Base-by-base conservation (phyloP, 805 yeast genomes). In the Wilhelminamyces savonicus region DNA sequence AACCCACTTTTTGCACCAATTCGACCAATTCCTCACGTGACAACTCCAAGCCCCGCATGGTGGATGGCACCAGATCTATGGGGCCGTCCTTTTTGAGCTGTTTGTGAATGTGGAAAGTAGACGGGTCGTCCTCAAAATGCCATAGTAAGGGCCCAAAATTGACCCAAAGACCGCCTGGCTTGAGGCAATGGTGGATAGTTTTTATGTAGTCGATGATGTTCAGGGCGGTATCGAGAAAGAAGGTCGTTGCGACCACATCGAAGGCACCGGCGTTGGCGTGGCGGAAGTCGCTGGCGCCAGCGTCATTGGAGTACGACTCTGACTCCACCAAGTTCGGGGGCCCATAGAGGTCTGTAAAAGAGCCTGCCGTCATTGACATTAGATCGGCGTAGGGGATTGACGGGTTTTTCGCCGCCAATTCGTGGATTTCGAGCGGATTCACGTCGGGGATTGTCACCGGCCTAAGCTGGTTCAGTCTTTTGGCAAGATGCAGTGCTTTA, bases 361-460 rank as follows among this genome's bases (percentile, higher is more conserved):
- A 76, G 0, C 92, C 92, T 0, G 86, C 76, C 1, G 76, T 69
- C 70, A 82, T 79, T 0, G 83, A 72, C 82, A 82, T 74, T 26
- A 74, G 50, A 5, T 74, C 76, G 10, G 48, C 60, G 21, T 65
- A 66, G 0, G 66, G 65, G 2, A 73, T 59, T 0, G 40, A 31
- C 0, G 74, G 74, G 28, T 63, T 43, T 9, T 51, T 37, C 1
- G 30, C 30, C 17, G 56, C 54, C 7, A 67, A 30, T 6, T 42
- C 37, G 13, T 44, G 40, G 11, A 66, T 56, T 13, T 56, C 56
- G 3, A 56, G 41, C 1, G 78, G 72, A 26, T 62, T 59, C 21
- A 59, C 53, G 41, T 78, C 81, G 0, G 84, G 84, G 9, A 78
- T 43, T 19, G 50, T 55, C 1, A 76, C 58, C 6, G 73, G 72